Conservation (phyloP, 2,329 filamentous ascomycete species). For the Epichloe scottii region DNA sequence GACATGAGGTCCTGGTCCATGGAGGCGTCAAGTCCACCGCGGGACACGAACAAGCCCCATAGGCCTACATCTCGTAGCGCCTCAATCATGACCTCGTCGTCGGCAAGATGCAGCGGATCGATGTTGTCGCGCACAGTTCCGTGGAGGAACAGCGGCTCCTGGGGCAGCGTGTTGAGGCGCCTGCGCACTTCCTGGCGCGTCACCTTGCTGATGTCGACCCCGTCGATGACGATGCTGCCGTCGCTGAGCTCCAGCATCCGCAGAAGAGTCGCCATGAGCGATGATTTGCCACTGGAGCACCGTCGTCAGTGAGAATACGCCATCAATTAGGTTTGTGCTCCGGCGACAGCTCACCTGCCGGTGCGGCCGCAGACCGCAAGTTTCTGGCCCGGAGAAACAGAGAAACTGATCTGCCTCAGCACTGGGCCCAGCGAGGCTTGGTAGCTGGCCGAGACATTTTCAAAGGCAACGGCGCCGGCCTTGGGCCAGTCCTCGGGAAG, state of each 20-base stretch:
- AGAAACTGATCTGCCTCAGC: too few relatives aligned
- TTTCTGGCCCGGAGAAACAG: too few relatives aligned
- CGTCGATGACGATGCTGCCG: slow-evolving; percentile 33
- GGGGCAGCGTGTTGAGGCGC: slow-evolving; percentile 31
- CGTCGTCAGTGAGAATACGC: too few relatives aligned
- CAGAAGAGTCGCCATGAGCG: slow-evolving; percentile 29
- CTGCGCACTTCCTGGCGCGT: slow-evolving; percentile 12
- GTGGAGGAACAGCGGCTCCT: slow-evolving; percentile 38
- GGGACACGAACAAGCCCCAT: neutral
- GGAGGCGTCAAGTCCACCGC: slow-evolving; percentile 6
- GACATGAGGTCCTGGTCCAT: slow-evolving; percentile 5
- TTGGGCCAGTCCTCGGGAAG: slow-evolving; percentile 15
- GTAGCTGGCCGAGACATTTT: too few relatives aligned
- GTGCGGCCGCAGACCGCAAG: too few relatives aligned
- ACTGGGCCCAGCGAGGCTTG: too few relatives aligned
- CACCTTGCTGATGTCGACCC: slow-evolving; percentile 21
- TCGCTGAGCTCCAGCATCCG: slow-evolving; percentile 31
- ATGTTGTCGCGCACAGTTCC: slow-evolving; percentile 36
- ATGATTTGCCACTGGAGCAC: slow-evolving; percentile 17
- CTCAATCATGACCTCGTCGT: slow-evolving; percentile 19
- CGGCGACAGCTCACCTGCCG: too few relatives aligned
- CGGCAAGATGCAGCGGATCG: slow-evolving; percentile 25
- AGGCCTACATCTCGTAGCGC: slow-evolving; percentile 8
- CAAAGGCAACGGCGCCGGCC: slow-evolving; percentile 10
- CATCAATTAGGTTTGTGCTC: too few relatives aligned